Base-by-base conservation (phyloP, 352 stramenopile species). In the Globisporangium cylindrosporum region DNA sequence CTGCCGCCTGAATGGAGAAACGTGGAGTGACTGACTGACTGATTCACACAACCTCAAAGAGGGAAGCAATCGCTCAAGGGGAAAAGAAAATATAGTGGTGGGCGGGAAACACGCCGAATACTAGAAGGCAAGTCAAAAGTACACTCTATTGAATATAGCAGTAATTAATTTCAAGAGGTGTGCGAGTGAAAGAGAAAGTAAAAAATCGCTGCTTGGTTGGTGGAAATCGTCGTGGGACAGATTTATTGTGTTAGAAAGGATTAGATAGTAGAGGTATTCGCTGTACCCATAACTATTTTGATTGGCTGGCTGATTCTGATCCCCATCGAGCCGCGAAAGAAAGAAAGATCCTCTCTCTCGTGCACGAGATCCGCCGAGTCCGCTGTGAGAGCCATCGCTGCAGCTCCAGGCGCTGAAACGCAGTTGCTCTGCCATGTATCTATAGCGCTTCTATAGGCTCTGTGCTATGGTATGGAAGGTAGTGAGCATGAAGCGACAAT, bases 231-330 rank as follows among this genome's bases (percentile, higher is more conserved):
- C 12, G 10, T 20, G 27, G 10, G 54, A 55, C 7, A 27, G n/a
- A 15, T 55, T 9, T 55, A 55, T 48, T 48, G 25, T 7, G 7
- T 27, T 29, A 48, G 7, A 20, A 4, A 48, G 56, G 56, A 61
- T 32, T 29, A 60, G 4, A 20, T 20, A 29, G 4, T 20, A n/a
- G n/a, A 61, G 56, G 55, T 0, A 27, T 4, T 48, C 32, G 27
- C 56, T 61, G 56, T 46, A 61, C 20, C 56, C 56, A 61, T 46
- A 29, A 43, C 15, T 43, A 9, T 27, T 25, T 22, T 61, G 56
- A 61, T 48, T 61, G 56, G 56, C 56, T 48, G 32, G 25, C 32
- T 48, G 56, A 61, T 61, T 61, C 32, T 61, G 56, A 46, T 61
- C 56, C 29, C 12, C 25, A 27, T 9, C 1, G 43, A 10, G 36